Evolutionary conservation across 2,329 filamentous ascomycete genomes (phyloP), one percentile per base, ranked within the genome.

Genomic region (Pyrenophora tritici-repentis): DNA sequence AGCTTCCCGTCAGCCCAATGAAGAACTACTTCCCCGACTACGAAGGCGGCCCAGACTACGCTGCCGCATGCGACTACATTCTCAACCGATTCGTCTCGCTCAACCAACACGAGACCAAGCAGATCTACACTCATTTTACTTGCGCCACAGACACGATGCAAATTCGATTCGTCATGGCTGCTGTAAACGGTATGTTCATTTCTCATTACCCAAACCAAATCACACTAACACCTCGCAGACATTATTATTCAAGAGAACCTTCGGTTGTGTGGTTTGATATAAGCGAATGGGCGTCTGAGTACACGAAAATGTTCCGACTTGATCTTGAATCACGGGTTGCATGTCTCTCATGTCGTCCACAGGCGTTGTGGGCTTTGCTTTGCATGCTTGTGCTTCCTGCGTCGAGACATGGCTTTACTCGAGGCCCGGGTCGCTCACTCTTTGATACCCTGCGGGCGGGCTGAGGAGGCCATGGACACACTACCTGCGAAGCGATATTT

Each of bases 231-330:
- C 39, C 1, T 18, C 42, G 2, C 63, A 96, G 94, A 99, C 79
- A 99, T 99, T 76, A 99, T 99, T 79, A 99, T 99, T 76, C 94
- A 99, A 81, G 94, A 97, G 80, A 99, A 99, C 80, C 86, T 99
- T 61, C 89, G 94, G 76, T 84, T 96, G 76, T 97, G 92, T 78
- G 93, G 93, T 83, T 82, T 97, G 76, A 97, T 97, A 84, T 97
- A 88, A 87, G 50, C 46, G 54, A 32, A 53, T 38, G 53, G 48
- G 47, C 51, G 56, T 53, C 48, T 53, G 56, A 58, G 49, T 62
- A 61, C 56, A 62, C 57, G 55, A 64, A 68, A 61, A 61, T 63
- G 48, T 61, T 60, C 53, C 59, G 59, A 43, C 56, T 65, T 59
- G 64, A 61, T 65, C 63, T 70, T 61, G 65, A 63, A 61, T 69